Evolutionary conservation across 495 filamentous ascomycete genomes (phyloP), one percentile per base, ranked within the genome.

Genomic region (Xylaria cubensis): DNA sequence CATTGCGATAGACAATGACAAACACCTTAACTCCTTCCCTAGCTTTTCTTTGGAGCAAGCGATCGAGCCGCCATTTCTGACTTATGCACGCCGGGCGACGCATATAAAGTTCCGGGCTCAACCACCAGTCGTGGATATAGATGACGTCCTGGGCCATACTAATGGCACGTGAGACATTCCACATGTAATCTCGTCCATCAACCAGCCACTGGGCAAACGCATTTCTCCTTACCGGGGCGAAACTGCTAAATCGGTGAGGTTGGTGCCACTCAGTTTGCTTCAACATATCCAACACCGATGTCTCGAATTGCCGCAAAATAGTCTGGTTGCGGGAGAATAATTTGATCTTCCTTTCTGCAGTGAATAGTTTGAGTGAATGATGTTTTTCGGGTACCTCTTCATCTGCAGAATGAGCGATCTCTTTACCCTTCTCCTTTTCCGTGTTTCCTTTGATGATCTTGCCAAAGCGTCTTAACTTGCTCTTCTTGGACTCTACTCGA

Each of bases 61-160:
- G 89, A 82, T 99, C 96, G 15, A 99, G 87, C 63, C 96, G 90
- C 96, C 96, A 99, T 81, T 99, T 99, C 78, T 98, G 97, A 77
- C 95, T 98, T 79, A 98, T 97, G 21, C 94, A 95, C 24, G 96
- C 93, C 48, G 96, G 96, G 44, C 96, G 88, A 51, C 96, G 90
- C 91, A 99, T 92, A 82, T 99, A 99, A 34, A 99, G 82, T 80
- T 99, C 96, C 6, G 96, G 96, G 74, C 93, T 97, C 67, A 99
- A 79, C 96, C 96, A 99, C 96, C 96, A 99, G 80, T 98, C 96
- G 80, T 99, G 96, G 64, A 99, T 99, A 81, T 98, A 98, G 72
- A 99, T 94, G 48, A 99, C 96, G 84, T 99, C 97, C 77, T 93
- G 93, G 13, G 96, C 96, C 90, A 97, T 97, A 80, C 92, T 97